A percentile compares a stretch with the other conserved stretches of the same genome.
These are phyloP conservation scores for Aspergillus indologenus DNA, from an alignment of 495 filamentous ascomycete species.

Conservation along the genomic window DNA sequence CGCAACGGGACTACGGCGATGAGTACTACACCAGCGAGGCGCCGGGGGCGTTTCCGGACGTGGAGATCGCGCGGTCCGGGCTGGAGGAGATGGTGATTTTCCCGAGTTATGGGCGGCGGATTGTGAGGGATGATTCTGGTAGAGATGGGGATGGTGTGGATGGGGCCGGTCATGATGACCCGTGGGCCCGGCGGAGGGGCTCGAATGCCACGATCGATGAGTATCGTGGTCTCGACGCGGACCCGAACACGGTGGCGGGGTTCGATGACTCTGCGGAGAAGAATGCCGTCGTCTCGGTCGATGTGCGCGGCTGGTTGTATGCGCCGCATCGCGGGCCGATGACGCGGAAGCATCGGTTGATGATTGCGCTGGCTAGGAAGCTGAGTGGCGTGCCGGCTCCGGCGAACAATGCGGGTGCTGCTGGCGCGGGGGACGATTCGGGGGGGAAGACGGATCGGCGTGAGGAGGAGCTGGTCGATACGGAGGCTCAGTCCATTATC, in stretches of 20 bases:
- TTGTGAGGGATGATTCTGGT: constrained; percentile 34
- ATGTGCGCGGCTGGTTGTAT: constrained; percentile 94
- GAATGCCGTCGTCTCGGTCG: constrained; percentile 78
- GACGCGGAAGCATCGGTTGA: constrained; percentile 78
- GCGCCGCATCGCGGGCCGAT: constrained; percentile 81
- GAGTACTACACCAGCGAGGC: constrained; percentile 32
- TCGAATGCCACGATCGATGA: constrained; percentile 40
- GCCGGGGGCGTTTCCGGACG: constrained; percentile 78
- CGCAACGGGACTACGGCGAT: constrained; percentile 50
- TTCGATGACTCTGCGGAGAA: constrained; percentile 71
- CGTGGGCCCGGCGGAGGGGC: constrained; percentile 21
- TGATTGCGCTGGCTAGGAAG: constrained; percentile 78
- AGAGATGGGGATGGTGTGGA: constrained; percentile 13
- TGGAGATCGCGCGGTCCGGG: constrained; percentile 70
- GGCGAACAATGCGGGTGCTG: constrained; percentile 27
- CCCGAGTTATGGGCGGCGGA: constrained; percentile 78
- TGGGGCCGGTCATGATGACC: too few relatives aligned
- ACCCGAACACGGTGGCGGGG: constrained; percentile 41
- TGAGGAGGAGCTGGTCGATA: constrained; percentile 64
- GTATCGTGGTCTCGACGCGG: constrained; percentile 32
- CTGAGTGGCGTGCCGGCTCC: constrained; percentile 81
- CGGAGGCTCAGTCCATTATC: constrained; percentile 71
- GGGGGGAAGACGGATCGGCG: constrained; percentile 24
- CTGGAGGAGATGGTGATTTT: constrained; percentile 93
- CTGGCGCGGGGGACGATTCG: constrained; percentile 30